phyloP scores from a whole-genome alignment of 495 filamentous ascomycete species.

The Annulohypoxylon nitens region DNA sequence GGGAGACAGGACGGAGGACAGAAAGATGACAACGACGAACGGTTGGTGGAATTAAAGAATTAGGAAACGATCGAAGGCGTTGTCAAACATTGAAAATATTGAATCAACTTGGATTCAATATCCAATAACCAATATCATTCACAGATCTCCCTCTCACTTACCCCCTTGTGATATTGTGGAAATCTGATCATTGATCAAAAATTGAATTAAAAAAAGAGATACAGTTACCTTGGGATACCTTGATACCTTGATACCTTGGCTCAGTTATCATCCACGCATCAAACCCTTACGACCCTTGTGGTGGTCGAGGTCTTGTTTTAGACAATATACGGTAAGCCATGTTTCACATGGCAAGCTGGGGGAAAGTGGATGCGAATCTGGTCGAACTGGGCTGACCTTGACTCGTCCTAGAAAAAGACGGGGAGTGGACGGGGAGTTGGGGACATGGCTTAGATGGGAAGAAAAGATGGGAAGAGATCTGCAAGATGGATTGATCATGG shows the following conservation, averaged over 20 bases:
- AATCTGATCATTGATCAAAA: constrained; percentile 6
- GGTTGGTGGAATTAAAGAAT: constrained; percentile 18
- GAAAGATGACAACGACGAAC: not conserved
- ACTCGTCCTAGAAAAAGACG: not conserved
- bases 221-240: not conserved
- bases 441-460: not conserved
- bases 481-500: constrained; percentile 11
- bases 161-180: constrained; percentile 25
- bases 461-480: constrained; percentile 3
- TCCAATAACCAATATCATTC: constrained; percentile 14
- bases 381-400: constrained; percentile 10
- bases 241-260: not conserved
- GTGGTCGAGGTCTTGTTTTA: constrained; percentile 32
- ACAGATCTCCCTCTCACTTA: not conserved
- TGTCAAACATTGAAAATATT: constrained; percentile 37
- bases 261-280: not conserved
- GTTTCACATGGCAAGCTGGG: constrained; percentile 38
- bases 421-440: not conserved
- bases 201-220: constrained; percentile 12
- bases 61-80: constrained; percentile 31
- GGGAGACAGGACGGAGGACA: constrained; percentile 10
- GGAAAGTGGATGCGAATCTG: constrained; percentile 34
- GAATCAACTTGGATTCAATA: constrained; percentile 5
- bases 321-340: constrained; percentile 37
- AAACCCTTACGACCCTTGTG: constrained; percentile 22